Base-by-base conservation (phyloP, 768 basidiomycete species). In the Boletellus emodensis region DNA sequence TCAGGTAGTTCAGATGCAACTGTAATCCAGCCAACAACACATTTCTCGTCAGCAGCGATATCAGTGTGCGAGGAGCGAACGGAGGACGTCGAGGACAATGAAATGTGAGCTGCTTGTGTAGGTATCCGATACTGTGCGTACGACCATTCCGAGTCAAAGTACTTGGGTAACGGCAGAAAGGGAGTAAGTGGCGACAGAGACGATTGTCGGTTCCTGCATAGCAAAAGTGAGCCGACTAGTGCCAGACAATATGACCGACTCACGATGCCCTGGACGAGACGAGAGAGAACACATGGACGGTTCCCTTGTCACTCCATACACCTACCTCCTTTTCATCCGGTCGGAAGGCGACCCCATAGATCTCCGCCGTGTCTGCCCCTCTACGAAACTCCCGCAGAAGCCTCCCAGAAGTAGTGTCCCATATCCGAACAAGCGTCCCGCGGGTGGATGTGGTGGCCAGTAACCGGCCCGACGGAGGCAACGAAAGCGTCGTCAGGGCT, bases 121-220 rank as follows among this genome's bases (percentile, higher is more conserved):
- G 93, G 93, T 62, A 96, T 88, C 38, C 90, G 81, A 65, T 90
- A 96, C 57, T 90, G 87, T 13, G 93, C 90, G 62, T 95, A 94
- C 0, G 93, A 94, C 94, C 93, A 95, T 66, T 94, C 87, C n/a
- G 91, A 94, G 61, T 85, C 84, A 63, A 96, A 94, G 66, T 95
- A 95, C 54, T 87, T 90, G 15, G 92, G 92, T 32, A 91, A 75
- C 13, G 86, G 87, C 10, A 95, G 70, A 62, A 85, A 93, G 3
- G 87, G 84, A 14, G 85, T 80, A 41, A 95, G 70, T 4, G 86
- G 83, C 1, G 87, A 90, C 58, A 94, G 77, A 6, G 87, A 80
- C 7, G 90, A 93, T 53, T 90, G 89, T 35, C 88, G 89, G 61
- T 94, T 92, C 39, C 89, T 91, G 61, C 10, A 53, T 33, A n/a